phyloP scores from a whole-genome alignment of 179 eudicot genomes.

The Beta macrorhiza region DNA sequence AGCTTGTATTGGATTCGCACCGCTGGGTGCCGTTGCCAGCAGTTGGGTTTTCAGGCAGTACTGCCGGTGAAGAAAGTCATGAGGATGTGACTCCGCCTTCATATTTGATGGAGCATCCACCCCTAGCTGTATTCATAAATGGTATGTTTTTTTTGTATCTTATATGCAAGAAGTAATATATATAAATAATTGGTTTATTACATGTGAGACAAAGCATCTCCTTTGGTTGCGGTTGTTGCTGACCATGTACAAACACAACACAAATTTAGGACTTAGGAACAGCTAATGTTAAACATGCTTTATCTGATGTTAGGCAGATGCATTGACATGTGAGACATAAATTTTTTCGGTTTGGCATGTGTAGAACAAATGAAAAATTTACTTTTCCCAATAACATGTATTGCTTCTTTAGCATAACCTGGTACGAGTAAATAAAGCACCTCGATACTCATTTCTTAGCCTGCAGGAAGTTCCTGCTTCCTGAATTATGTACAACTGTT shows the following conservation, averaged over 20 bases:
- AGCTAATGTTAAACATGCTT: background rate
- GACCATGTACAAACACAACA: background rate
- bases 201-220: background rate
- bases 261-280: background rate
- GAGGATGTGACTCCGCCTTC: conserved; percentile 92
- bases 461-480: background rate
- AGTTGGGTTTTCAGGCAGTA: conserved; percentile 71
- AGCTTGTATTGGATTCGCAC: conserved; percentile 95
- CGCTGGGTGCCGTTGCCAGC: conserved; percentile 97
- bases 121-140: conserved; percentile 92
- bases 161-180: background rate
- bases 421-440: background rate
- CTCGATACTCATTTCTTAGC: background rate
- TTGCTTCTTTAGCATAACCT: background rate
- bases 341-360: background rate
- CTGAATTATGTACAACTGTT: background rate
- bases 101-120: conserved; percentile 96
- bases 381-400: background rate
- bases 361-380: background rate
- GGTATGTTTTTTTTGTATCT: conserved; percentile 40
- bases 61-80: conserved; percentile 61
- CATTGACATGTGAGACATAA: background rate
- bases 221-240: background rate
- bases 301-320: background rate
- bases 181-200: background rate